Percentiles rank a stretch among this genome's conserved stretches.
Evolutionary conservation across 352 stramenopile species (phyloP).

Genomic region (Globisporangium iwayamae): DNA sequence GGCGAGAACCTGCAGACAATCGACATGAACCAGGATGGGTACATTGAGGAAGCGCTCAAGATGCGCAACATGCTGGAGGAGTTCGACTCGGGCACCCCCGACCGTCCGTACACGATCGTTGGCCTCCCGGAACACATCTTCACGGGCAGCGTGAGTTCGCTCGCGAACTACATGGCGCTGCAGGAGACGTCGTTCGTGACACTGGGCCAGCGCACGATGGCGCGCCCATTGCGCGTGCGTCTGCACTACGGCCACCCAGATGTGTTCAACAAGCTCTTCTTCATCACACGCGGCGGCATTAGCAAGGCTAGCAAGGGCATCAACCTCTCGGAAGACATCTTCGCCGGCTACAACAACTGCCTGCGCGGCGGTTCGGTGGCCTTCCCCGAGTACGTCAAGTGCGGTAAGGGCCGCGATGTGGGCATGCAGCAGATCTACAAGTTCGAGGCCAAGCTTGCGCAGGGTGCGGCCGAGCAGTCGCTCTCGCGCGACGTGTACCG

Average conservation of each 20-base stretch:
- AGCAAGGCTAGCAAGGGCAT: conserved; percentile 99
- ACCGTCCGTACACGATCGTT: conserved; percentile 92
- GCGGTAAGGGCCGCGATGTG: conserved; percentile 98
- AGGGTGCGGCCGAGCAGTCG: conserved; percentile 97
- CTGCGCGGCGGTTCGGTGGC: conserved; percentile 94
- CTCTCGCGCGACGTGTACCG: conserved; percentile 97
- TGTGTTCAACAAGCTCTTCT: conserved; percentile 99
- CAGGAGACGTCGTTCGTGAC: conserved; percentile 99
- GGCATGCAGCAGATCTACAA: conserved; percentile 99
- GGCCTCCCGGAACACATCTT: conserved; percentile 99
- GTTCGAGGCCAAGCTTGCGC: conserved; percentile 98
- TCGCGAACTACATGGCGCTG: conserved; percentile 99
- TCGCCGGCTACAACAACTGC: conserved; percentile 98
- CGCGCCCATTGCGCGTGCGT: conserved; percentile 93
- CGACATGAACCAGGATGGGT: conserved; percentile 99
- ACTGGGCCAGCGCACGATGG: conserved; percentile 95
- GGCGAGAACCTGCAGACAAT: conserved; percentile 98
- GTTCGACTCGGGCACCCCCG: conserved; percentile 85
- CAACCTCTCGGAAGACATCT: conserved; percentile 99
- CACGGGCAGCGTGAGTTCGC: conserved; percentile 96
- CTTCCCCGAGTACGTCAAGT: conserved; percentile 99
- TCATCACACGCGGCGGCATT: conserved; percentile 98
- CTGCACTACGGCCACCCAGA: conserved; percentile 99
- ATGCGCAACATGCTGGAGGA: conserved; percentile 99
- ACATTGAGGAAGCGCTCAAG: conserved; percentile 98